These are phyloP conservation scores for Hygrophorus pudorinus DNA, from an alignment of 768 basidiomycete species.

Conservation along the genomic window DNA sequence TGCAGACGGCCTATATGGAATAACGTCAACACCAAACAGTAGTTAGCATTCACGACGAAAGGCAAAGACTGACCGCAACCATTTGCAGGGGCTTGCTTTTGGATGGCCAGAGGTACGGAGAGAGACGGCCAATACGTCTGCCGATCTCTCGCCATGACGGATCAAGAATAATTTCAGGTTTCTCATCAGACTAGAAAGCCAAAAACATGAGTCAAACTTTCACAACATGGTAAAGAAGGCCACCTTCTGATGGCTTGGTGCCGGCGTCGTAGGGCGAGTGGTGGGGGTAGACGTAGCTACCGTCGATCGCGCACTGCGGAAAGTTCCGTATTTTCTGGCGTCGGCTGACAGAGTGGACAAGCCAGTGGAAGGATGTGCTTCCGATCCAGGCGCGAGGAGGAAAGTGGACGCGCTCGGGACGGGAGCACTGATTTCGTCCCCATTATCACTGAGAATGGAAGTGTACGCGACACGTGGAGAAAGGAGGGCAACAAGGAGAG, in stretches of 20 bases:
- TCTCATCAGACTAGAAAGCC: constrained; percentile 16
- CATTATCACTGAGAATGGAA: constrained; percentile 33
- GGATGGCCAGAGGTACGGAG: constrained; percentile 81
- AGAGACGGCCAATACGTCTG: constrained; percentile 51
- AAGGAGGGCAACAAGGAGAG: constrained; percentile 49
- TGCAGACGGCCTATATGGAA: constrained; percentile 44
- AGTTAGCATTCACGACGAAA: neutral
- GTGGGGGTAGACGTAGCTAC: constrained; percentile 42
- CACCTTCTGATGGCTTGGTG: constrained; percentile 22
- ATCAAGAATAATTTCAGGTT: constrained; percentile 47
- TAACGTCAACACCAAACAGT: constrained; percentile 4
- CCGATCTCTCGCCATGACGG: constrained; percentile 66
- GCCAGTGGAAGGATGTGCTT: constrained; percentile 37
- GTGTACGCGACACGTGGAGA: constrained; percentile 60
- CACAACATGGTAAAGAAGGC: neutral
- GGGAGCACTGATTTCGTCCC: constrained; percentile 22
- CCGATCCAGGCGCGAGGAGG: constrained; percentile 41
- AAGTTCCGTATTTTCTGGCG: constrained; percentile 68
- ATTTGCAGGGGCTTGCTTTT: constrained; percentile 57
- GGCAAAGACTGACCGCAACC: constrained; percentile 40
- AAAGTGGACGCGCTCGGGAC: constrained; percentile 40
- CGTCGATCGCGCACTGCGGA: constrained; percentile 41
- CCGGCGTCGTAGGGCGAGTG: constrained; percentile 42
- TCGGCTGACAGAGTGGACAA: constrained; percentile 36
- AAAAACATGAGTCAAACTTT: neutral